phyloP scores from a whole-genome alignment of 768 basidiomycete genomes.

The Leccinellum albellum region DNA sequence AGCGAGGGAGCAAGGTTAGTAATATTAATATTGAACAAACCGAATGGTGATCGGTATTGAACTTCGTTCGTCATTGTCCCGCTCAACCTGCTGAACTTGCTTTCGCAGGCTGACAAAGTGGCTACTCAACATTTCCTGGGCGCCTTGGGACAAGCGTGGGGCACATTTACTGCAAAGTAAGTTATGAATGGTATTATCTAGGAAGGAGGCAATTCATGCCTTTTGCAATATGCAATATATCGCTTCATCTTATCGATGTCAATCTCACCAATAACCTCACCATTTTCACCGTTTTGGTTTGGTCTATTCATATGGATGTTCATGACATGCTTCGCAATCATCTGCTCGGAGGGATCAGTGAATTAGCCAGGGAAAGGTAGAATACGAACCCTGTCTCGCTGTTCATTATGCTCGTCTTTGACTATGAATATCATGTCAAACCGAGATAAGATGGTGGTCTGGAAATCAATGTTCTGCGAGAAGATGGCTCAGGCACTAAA shows the following conservation, averaged over 20 bases:
- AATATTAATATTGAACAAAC: conserved; percentile 42
- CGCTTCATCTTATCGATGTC: conserved; percentile 98
- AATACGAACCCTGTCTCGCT: conserved; percentile 71
- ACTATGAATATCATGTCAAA: conserved; percentile 99
- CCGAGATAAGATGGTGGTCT: conserved; percentile 95
- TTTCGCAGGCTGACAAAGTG: conserved; percentile 92
- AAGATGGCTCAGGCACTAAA: not conserved
- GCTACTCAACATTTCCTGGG: conserved; percentile 93
- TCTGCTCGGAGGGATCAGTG: conserved; percentile 41
- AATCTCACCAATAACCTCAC: conserved; percentile 79
- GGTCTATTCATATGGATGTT: conserved; percentile 97
- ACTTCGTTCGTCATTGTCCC: conserved; percentile 94
- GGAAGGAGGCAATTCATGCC: conserved; percentile 42
- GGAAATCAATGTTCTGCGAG: conserved; percentile 85
- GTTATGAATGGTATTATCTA: not conserved
- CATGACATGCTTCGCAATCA: conserved; percentile 97
- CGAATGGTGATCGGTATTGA: conserved; percentile 98
- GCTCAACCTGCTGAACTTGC: conserved; percentile 92
- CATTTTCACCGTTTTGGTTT: conserved; percentile 55
- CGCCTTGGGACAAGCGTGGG: conserved; percentile 87
- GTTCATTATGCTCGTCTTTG: conserved; percentile 95
- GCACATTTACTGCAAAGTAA: conserved; percentile 77
- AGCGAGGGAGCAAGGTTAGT: not conserved
- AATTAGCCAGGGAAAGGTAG: not conserved
- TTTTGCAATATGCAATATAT: conserved; percentile 94